Evolutionary conservation across 768 basidiomycete genomes (phyloP), one percentile per base, ranked within the genome.

Genomic region (Lentinula sp.): DNA sequence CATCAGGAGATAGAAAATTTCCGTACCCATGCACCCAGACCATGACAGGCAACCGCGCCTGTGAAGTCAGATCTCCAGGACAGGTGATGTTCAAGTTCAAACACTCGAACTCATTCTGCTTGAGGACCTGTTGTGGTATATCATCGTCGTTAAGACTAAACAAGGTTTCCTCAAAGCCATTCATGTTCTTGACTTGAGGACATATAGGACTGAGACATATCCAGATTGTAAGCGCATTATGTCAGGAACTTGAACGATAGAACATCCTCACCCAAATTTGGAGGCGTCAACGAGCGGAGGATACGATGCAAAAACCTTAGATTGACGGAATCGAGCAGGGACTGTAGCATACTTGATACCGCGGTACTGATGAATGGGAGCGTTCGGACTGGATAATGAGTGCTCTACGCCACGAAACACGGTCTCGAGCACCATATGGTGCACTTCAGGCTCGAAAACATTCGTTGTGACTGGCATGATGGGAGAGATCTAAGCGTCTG

Each of bases 11-110:
- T 42, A 28, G 57, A 60, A 28, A 45, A 18, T 45, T 53, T 23
- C 32, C 84, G 48, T 66, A 91, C 89, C 90, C 90, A 73, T 92
- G 90, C n/a, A 92, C 76, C 90, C 89, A 92, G 49, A 91, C 70
- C 89, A 92, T 90, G 65, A 92, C 89, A 5, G 90, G 90, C 15
- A 87, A 63, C 46, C 75, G 78, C 43, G 87, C 85, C 50, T 75
- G 74, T 3, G 79, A 66, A 3, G 71, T 76, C 18, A 85, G 74
- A 16, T 81, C 82, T 28, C 80, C 83, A 9, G 90, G 90, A 60
- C 83, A 81, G n/a, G 88, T 89, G 57, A 92, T 88, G 71, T 89
- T 91, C 62, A 92, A 70, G 68, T 91, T 92, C 23, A 91, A 76
- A 71, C 90, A 92, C 57, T 89, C 86, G 40, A 91, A 89, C 70